These are phyloP conservation scores for Debaryomycetaceae sp. DNA, from an alignment of 1,139 yeast genomes.

Conservation along the genomic window DNA sequence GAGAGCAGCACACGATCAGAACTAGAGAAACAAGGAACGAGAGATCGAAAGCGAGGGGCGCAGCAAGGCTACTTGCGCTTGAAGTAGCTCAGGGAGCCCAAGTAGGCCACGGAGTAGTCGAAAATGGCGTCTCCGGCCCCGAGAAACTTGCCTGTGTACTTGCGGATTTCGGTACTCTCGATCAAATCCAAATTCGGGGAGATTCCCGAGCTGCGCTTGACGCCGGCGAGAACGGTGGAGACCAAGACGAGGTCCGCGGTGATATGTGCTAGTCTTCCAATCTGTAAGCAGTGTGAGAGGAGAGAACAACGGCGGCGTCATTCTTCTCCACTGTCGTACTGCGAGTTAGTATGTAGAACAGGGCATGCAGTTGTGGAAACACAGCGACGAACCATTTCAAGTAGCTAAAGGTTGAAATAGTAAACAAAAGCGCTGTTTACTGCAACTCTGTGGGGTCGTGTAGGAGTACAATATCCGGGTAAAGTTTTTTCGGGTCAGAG, in stretches of 20 bases:
- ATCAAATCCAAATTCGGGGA: conserved; percentile 31
- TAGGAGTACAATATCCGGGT: no score
- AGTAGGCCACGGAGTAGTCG: conserved; percentile 61
- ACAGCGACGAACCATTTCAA: no score
- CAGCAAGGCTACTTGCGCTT: conserved; percentile 35
- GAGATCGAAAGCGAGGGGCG: no score
- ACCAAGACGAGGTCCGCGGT: conserved; percentile 66
- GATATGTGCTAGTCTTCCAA: conserved; percentile 56
- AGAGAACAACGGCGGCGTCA: no score
- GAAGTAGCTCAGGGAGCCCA: conserved; percentile 68
- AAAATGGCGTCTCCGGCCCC: conserved; percentile 78
- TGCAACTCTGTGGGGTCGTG: no score
- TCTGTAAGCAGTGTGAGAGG: conserved; percentile 18
- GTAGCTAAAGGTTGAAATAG: no score
- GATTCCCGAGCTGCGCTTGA: conserved; percentile 79
- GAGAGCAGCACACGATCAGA: neutral
- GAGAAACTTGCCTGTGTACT: conserved; percentile 57
- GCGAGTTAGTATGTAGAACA: no score
- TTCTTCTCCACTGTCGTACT: no score
- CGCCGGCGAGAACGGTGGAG: conserved; percentile 81
- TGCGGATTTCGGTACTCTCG: conserved; percentile 38
- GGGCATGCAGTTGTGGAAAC: no score
- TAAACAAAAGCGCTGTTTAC: no score
- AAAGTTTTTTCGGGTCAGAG: no score
- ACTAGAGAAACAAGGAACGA: neutral